These are phyloP conservation scores for Lotus japonicus DNA, from an alignment of 306 rosid genomes.

Conservation along the genomic window DNA sequence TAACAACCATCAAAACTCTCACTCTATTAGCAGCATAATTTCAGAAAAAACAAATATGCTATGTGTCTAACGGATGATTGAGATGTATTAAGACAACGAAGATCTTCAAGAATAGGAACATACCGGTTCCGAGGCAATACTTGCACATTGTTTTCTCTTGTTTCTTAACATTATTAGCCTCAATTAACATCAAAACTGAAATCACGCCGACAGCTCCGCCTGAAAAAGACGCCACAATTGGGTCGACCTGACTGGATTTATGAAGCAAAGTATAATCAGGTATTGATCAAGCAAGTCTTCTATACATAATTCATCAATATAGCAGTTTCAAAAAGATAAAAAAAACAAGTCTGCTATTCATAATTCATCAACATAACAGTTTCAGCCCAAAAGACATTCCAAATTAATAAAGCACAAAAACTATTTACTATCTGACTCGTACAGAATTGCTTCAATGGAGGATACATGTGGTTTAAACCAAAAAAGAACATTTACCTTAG, in stretches of 20 bases:
- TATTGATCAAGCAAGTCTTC: conserved; percentile 3
- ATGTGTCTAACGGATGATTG: background rate
- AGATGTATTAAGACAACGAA: conserved; percentile 10
- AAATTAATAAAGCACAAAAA: background rate
- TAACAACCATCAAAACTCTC: background rate
- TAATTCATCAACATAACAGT: background rate
- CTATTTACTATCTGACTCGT: too few relatives aligned
- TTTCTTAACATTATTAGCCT: conserved; percentile 86
- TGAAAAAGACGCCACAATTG: conserved; percentile 93
- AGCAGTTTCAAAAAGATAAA: background rate
- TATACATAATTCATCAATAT: background rate
- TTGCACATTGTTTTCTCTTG: conserved; percentile 94
- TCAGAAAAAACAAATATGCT: background rate
- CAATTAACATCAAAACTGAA: conserved; percentile 89
- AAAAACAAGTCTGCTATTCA: background rate
- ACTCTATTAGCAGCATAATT: background rate
- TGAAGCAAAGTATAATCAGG: conserved; percentile 20
- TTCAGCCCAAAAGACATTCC: background rate
- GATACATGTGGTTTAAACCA: too few relatives aligned
- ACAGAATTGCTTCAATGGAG: too few relatives aligned
- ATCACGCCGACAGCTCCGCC: conserved; percentile 97
- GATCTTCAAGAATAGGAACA: conserved; percentile 3
- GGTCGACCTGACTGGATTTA: conserved; percentile 83
- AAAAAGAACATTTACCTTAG: conserved; percentile 48
- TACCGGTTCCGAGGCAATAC: conserved; percentile 90